phyloP scores from a whole-genome alignment of 441 rosid genomes.

The Kokia cookei region DNA sequence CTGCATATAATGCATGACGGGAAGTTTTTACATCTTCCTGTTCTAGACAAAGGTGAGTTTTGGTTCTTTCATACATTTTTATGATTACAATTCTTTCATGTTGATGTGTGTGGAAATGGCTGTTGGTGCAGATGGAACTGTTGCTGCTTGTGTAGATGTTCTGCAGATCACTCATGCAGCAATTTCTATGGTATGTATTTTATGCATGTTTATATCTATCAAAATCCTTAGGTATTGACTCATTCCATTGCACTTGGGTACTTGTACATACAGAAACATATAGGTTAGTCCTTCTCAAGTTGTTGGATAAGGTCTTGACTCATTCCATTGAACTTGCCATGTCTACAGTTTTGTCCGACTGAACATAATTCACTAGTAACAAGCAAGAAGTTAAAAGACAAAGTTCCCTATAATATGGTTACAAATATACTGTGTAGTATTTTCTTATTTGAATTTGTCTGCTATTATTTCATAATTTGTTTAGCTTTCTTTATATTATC shows the following conservation, averaged over 20 bases:
- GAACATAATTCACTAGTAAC: not conserved
- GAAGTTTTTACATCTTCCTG: constrained; percentile 92
- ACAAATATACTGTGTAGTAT: not conserved
- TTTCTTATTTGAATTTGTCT: not conserved
- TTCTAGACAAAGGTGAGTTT: constrained; percentile 59
- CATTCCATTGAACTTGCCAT: not conserved
- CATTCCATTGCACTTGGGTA: too few species aligned
- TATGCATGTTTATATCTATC: not conserved
- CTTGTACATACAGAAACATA: not conserved
- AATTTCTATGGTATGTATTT: constrained; percentile 58
- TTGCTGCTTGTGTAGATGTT: constrained; percentile 73
- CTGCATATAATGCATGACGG: constrained; percentile 91
- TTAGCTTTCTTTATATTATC: not conserved
- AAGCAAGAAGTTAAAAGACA: not conserved
- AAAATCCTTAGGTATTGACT: not conserved
- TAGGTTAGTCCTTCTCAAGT: not conserved
- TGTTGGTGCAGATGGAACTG: constrained; percentile 51
- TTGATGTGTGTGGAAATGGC: not conserved
- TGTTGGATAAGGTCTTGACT: not conserved
- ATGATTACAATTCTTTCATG: not conserved
- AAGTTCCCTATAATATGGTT: not conserved
- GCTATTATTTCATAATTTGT: not conserved
- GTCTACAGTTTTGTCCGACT: not conserved
- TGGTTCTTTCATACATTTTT: not conserved
- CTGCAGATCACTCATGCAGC: constrained; percentile 90